Conservation (phyloP, 1,139 yeast genomes). For the Yamadazyma pseudoaaseri region DNA sequence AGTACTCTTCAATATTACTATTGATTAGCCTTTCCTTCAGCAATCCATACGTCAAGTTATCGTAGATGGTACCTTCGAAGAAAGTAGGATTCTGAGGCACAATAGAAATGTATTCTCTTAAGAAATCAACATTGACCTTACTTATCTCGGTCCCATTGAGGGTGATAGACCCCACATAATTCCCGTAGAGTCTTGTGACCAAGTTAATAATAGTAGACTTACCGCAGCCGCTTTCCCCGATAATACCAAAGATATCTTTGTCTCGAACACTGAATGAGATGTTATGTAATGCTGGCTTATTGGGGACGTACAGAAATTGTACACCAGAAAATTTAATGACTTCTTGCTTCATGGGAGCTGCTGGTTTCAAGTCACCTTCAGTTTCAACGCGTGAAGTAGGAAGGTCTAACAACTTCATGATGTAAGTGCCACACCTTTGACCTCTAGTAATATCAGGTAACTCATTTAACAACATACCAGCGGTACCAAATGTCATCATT, state of each 20-base stretch:
- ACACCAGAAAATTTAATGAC: slow-evolving; percentile 43
- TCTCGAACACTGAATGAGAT: slow-evolving; percentile 39
- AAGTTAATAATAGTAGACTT: slow-evolving; percentile 66
- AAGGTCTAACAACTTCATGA: slow-evolving; percentile 44
- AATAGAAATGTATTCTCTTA: slow-evolving; percentile 54
- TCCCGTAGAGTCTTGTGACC: slow-evolving; percentile 50
- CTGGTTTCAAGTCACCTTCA: slow-evolving; percentile 23
- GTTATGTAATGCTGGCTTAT: slow-evolving; percentile 26
- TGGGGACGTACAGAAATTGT: slow-evolving; percentile 46
- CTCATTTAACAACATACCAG: slow-evolving; percentile 57
- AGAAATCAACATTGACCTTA: slow-evolving; percentile 42
- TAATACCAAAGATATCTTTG: slow-evolving; percentile 58
- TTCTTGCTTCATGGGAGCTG: slow-evolving; percentile 9
- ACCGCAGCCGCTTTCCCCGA: slow-evolving; percentile 81
- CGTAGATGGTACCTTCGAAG: slow-evolving; percentile 65
- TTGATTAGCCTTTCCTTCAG: slow-evolving; percentile 19
- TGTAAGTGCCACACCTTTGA: slow-evolving; percentile 62
- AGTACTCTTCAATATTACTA: slow-evolving; percentile 39
- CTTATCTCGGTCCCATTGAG: slow-evolving; percentile 44
- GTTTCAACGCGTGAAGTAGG: slow-evolving; percentile 30
- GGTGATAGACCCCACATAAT: slow-evolving; percentile 30
- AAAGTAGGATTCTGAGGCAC: slow-evolving; percentile 70
- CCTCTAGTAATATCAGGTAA: slow-evolving; percentile 81
- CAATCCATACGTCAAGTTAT: slow-evolving; percentile 67
- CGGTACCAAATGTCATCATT: slow-evolving; percentile 67